Conservation (phyloP, 768 basidiomycete species). For the Hygrophoropsis aurantiaca region DNA sequence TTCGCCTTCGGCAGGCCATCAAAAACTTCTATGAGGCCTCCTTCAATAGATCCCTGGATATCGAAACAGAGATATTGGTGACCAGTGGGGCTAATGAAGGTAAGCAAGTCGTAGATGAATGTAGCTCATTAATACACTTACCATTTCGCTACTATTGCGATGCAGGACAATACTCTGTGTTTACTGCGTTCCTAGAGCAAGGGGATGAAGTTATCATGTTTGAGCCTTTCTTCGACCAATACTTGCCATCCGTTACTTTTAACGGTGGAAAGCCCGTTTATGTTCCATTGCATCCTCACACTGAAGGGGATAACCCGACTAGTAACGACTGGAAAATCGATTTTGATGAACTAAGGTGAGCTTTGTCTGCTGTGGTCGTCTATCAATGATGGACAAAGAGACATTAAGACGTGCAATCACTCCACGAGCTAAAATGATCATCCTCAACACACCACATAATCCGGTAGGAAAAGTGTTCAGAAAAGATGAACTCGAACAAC, state of each 20-base stretch:
- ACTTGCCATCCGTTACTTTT: slow-evolving; percentile 89
- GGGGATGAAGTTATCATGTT: slow-evolving; percentile 99
- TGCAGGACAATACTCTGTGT: slow-evolving; percentile 89
- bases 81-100: slow-evolving; percentile 98
- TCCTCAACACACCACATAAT: slow-evolving; percentile 96
- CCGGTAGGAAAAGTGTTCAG: slow-evolving; percentile 98
- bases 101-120: slow-evolving; percentile 22
- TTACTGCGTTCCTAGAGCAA: slow-evolving; percentile 85
- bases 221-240: slow-evolving; percentile 98
- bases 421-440: slow-evolving; percentile 89
- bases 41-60: slow-evolving; percentile 70
- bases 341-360: slow-evolving; percentile 80
- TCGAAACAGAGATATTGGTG: slow-evolving; percentile 87
- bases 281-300: slow-evolving; percentile 92
- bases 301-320: slow-evolving; percentile 45
- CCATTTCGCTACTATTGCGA: slow-evolving; percentile 4
- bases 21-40: slow-evolving; percentile 72
- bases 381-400: slow-evolving; percentile 5
- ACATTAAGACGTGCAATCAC: slow-evolving; percentile 73
- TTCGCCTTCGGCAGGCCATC: slow-evolving; percentile 86
- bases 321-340: slow-evolving; percentile 87
- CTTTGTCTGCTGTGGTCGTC: neutral
- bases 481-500: slow-evolving; percentile 74
- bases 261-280: slow-evolving; percentile 92
- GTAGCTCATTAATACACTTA: slow-evolving; percentile 5